A percentile compares a stretch with the other conserved stretches of the same genome.
These are phyloP conservation scores for Monosporascus sp. DNA, from an alignment of 2,329 filamentous ascomycete species.

Conservation along the genomic window DNA sequence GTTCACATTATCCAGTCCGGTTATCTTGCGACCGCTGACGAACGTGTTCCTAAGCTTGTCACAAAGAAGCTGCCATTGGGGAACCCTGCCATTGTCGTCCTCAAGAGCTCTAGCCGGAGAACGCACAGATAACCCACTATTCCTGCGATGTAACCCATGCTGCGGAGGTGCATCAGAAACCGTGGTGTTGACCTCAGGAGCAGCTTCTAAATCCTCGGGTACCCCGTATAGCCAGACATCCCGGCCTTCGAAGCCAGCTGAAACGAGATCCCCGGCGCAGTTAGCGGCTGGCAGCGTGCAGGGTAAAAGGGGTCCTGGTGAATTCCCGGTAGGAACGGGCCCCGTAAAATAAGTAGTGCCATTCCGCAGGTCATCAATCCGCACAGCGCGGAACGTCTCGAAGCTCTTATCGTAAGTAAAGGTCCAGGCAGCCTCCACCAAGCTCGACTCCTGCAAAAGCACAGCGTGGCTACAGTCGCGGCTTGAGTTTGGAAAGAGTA, in stretches of 20 bases:
- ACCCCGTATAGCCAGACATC: slow-evolving; percentile 77
- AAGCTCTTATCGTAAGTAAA: slow-evolving; percentile 74
- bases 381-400: slow-evolving; percentile 72
- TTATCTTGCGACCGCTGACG: slow-evolving; percentile 60
- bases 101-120: slow-evolving; percentile 34
- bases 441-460: slow-evolving; percentile 55
- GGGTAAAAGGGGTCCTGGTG: slow-evolving; percentile 57
- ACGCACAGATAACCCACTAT: slow-evolving; percentile 37
- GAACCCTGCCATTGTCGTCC: slow-evolving; percentile 36
- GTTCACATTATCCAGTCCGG: slow-evolving; percentile 60
- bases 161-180: slow-evolving; percentile 23
- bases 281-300: slow-evolving; percentile 65
- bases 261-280: slow-evolving; percentile 65
- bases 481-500: slow-evolving; percentile 77
- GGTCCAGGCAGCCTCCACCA: slow-evolving; percentile 67
- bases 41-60: slow-evolving; percentile 67
- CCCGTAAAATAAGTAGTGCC: slow-evolving; percentile 77
- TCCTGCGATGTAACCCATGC: slow-evolving; percentile 30
- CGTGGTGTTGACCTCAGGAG: slow-evolving; percentile 37
- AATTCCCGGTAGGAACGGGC: slow-evolving; percentile 48
- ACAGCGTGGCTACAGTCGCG: slow-evolving; percentile 74
- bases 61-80: slow-evolving; percentile 64
- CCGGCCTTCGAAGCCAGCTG: slow-evolving; percentile 65
- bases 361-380: slow-evolving; percentile 68
- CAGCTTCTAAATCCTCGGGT: slow-evolving; percentile 64